Percentiles rank a stretch among this genome's conserved stretches.
These are phyloP conservation scores for Aspergillus panamensis DNA, from an alignment of 495 filamentous ascomycete genomes.

Conservation along the genomic window DNA sequence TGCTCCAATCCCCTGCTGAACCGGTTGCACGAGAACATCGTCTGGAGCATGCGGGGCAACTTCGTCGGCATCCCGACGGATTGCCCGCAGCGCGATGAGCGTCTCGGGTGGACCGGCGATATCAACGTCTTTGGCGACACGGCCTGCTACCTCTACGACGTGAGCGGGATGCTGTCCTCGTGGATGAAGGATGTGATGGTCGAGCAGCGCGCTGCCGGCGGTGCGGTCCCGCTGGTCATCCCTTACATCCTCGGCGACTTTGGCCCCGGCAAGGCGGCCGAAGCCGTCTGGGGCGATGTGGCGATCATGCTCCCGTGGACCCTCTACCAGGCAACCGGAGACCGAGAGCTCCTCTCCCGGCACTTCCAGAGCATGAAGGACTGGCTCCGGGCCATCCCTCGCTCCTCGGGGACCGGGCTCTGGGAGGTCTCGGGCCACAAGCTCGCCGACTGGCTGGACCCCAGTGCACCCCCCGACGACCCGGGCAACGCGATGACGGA, in stretches of 20 bases:
- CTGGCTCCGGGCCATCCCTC: background rate
- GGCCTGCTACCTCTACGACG: constrained; percentile 47
- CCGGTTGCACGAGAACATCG: constrained; percentile 46
- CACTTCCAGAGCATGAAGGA: too few species aligned
- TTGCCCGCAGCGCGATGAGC: constrained; percentile 54
- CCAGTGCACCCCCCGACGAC: constrained; percentile 41
- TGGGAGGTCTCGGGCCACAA: constrained; percentile 42
- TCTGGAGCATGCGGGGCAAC: constrained; percentile 53
- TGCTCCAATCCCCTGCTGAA: constrained; percentile 49
- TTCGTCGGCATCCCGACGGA: constrained; percentile 54
- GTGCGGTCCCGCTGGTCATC: constrained; percentile 33
- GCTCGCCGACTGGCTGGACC: constrained; percentile 54
- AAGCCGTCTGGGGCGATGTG: constrained; percentile 49
- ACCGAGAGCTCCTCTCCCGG: constrained; percentile 28
- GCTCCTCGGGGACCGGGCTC: constrained; percentile 27
- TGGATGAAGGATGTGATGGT: constrained; percentile 47
- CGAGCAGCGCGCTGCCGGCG: constrained; percentile 34
- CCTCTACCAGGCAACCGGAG: constrained; percentile 41
- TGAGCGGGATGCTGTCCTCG: background rate
- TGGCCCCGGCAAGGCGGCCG: too few species aligned
- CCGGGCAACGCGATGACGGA: constrained; percentile 46
- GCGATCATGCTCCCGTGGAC: constrained; percentile 44
- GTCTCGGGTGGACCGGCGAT: constrained; percentile 56
- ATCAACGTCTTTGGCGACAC: constrained; percentile 47
- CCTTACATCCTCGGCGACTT: constrained; percentile 30